A percentile compares a stretch with the other conserved stretches of the same genome.
Evolutionary conservation across 225 moss, liverwort and hornwort species (phyloP).

Genomic region (Physcomitrellopsis africana): DNA sequence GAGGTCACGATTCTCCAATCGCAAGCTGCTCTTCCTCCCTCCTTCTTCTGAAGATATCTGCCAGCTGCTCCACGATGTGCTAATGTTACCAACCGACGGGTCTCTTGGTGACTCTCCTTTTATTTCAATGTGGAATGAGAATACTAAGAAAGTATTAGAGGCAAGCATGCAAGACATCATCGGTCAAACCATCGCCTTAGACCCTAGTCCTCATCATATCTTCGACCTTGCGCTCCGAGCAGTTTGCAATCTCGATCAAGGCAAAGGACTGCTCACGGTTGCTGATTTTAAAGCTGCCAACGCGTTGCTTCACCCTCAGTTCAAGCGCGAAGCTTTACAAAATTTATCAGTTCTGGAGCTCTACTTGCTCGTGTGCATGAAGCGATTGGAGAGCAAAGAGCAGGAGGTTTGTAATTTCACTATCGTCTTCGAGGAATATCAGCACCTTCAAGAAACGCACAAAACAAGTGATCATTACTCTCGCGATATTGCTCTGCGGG

Average conservation of each 20-base stretch:
- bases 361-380: slow-evolving; percentile 91
- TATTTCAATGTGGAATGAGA: slow-evolving; percentile 61
- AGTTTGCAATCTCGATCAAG: slow-evolving; percentile 76
- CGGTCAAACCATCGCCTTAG: slow-evolving; percentile 59
- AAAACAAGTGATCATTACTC: slow-evolving; percentile 91
- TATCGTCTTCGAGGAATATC: slow-evolving; percentile 81
- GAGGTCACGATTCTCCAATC: slow-evolving; percentile 94
- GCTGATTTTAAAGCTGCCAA: slow-evolving; percentile 79
- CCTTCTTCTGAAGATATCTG: slow-evolving; percentile 62
- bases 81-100: slow-evolving; percentile 73
- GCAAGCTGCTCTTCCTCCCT: slow-evolving; percentile 82
- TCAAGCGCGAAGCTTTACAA: slow-evolving; percentile 66
- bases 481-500: slow-evolving; percentile 76
- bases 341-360: slow-evolving; percentile 88
- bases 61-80: slow-evolving; percentile 74
- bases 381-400: slow-evolving; percentile 89
- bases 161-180: slow-evolving; percentile 69
- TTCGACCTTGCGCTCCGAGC: slow-evolving; percentile 93
- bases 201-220: slow-evolving; percentile 78
- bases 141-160: slow-evolving; percentile 80
- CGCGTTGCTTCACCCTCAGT: slow-evolving; percentile 65
- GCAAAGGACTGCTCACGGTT: slow-evolving; percentile 71
- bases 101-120: slow-evolving; percentile 52
- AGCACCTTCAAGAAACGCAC: slow-evolving; percentile 76
- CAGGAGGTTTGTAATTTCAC: slow-evolving; percentile 88